Conservation (phyloP, 805 yeast species). For the Candida berthetii region DNA sequence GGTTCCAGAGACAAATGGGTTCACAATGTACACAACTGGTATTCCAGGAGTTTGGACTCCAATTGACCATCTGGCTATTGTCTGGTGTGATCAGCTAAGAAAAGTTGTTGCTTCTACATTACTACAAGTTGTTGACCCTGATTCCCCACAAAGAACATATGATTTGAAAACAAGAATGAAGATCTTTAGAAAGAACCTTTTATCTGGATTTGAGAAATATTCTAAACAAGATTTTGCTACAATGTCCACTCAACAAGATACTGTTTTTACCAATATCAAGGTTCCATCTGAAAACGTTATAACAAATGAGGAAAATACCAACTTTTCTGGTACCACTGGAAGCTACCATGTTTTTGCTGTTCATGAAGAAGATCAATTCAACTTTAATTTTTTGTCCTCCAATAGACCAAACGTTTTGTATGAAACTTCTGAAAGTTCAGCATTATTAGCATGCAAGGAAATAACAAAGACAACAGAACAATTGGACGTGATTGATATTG, state of each 20-base stretch:
- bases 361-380: neutral
- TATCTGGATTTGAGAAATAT: slow-evolving; percentile 53
- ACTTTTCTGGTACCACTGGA: neutral
- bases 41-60: slow-evolving; percentile 93
- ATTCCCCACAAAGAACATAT: slow-evolving; percentile 41
- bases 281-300: neutral
- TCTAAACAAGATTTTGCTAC: slow-evolving; percentile 19
- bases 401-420: neutral
- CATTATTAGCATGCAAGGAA: neutral
- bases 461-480: neutral
- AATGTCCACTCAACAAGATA: neutral
- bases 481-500: too few relatives aligned
- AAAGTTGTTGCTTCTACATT: slow-evolving; percentile 52
- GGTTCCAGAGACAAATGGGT: slow-evolving; percentile 70
- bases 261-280: neutral
- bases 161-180: slow-evolving; percentile 52
- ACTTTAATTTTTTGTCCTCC: slow-evolving; percentile 17
- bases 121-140: slow-evolving; percentile 50
- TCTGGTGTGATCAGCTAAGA: slow-evolving; percentile 92
- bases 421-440: neutral
- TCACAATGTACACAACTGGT: slow-evolving; percentile 78
- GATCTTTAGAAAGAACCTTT: slow-evolving; percentile 36
- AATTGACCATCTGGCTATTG: slow-evolving; percentile 89
- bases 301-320: neutral
- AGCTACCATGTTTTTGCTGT: slow-evolving; percentile 2